Conservation (phyloP, 208 protist species). For the Leishmania braziliensis region DNA sequence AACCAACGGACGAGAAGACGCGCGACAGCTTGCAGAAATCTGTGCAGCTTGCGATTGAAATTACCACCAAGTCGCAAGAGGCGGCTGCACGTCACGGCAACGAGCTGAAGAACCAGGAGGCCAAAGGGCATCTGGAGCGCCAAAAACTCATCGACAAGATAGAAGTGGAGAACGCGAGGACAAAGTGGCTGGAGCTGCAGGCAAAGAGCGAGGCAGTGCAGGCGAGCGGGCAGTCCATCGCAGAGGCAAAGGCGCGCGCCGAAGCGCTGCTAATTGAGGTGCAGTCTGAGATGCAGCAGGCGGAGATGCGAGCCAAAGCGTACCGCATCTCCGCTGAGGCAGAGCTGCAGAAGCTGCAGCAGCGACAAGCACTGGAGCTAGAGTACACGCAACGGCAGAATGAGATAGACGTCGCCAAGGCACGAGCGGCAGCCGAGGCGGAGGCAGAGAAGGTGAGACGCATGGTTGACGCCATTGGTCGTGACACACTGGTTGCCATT, state of each 20-base stretch:
- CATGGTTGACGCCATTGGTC: slow-evolving; percentile 89
- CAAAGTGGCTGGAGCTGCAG: slow-evolving; percentile 88
- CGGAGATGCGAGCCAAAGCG: slow-evolving; percentile 80
- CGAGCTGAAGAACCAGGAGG: slow-evolving; percentile 93
- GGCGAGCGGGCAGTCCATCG: slow-evolving; percentile 90
- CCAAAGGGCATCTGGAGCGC: slow-evolving; percentile 90
- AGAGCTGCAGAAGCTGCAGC: slow-evolving; percentile 85
- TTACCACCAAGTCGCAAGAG: slow-evolving; percentile 97
- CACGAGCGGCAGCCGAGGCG: slow-evolving; percentile 67
- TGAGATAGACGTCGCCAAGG: slow-evolving; percentile 87
- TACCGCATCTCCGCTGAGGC: slow-evolving; percentile 82
- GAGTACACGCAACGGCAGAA: slow-evolving; percentile 81
- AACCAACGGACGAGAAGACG: slow-evolving; percentile 94
- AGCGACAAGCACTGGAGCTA: slow-evolving; percentile 86
- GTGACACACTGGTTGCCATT: slow-evolving; percentile 92
- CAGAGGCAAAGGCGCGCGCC: slow-evolving; percentile 91
- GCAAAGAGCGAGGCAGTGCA: slow-evolving; percentile 92
- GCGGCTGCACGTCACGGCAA: slow-evolving; percentile 91
- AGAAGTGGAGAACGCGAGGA: slow-evolving; percentile 83
- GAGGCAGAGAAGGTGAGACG: slow-evolving; percentile 90
- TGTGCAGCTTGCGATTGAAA: slow-evolving; percentile 98
- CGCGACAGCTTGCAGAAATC: slow-evolving; percentile 96
- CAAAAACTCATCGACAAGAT: slow-evolving; percentile 92
- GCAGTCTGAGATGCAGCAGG: slow-evolving; percentile 88
- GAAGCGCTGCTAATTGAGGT: slow-evolving; percentile 91